Base-by-base conservation (phyloP, 306 rosid genomes). In the Ormosia semicastrata region DNA sequence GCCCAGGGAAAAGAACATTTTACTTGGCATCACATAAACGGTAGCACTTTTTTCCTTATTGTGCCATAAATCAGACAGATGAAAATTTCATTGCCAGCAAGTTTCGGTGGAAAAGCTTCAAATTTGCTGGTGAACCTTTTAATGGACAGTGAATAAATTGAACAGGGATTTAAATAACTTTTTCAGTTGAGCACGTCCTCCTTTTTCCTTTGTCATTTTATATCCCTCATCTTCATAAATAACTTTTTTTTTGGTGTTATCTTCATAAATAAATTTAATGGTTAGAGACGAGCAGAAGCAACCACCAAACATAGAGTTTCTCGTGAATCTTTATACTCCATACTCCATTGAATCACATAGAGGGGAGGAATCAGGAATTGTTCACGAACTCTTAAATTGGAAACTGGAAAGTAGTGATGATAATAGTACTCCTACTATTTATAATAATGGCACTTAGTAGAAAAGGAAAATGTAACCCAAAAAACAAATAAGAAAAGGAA, bases 201-300 rank as follows among this genome's bases (percentile, higher is more conserved):
- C 47, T 47, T 50, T 50, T 18, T 6, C 50, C 41, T 34, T 40
- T 10, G 49, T 13, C 68, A 44, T 44, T 60, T 12, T 6, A 8
- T 34, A 47, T 54, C 15, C 64, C 54, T 8, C 53, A 2, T 29
- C 81, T 36, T 24, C n/a, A n/a, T n/a, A n/a, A n/a, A n/a, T n/a
- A n/a, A n/a, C n/a, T n/a, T n/a, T n/a, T n/a, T n/a, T n/a, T n/a
- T n/a, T n/a, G n/a, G n/a, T n/a, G n/a, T n/a, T n/a, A n/a, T n/a
- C 18, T 14, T 60, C 81, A 57, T 67, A 17, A 50, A 33, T 75
- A 66, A 75, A 6, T 34, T 78, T 30, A 81, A 71, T 78, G 76
- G 66, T n/a, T 30, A 29, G 32, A 15, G 13, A 41, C 59, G n/a
- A 73, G 49, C 58, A 66, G 66, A 67, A 76, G 78, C 84, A 77